phyloP scores from a whole-genome alignment of 2,329 filamentous ascomycete species.

The Fusarium denticulatum region DNA sequence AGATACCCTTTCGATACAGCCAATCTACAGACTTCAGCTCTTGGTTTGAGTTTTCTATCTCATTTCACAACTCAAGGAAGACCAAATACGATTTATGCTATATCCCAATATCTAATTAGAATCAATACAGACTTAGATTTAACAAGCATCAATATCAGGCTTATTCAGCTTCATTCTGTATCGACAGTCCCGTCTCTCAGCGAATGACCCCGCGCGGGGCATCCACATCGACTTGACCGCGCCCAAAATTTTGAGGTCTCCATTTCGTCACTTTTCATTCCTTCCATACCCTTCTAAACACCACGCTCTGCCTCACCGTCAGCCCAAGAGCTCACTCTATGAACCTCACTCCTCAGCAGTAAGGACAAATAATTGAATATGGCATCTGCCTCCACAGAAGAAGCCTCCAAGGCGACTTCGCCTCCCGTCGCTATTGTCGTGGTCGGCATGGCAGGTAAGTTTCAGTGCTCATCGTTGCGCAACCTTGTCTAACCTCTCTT shows the following conservation, averaged over 20 bases:
- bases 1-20: accelerated
- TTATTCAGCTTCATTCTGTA: slow-evolving; percentile 15
- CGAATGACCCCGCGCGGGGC: slow-evolving; percentile 44
- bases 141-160: not conserved
- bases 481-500: not conserved
- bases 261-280: slow-evolving; percentile 36
- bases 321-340: not conserved
- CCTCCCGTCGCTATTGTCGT: slow-evolving; percentile 84
- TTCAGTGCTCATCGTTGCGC: not conserved
- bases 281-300: not conserved
- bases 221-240: slow-evolving; percentile 28
- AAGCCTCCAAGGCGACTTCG: slow-evolving; percentile 48
- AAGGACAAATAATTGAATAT: slow-evolving; percentile 31
- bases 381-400: slow-evolving; percentile 48
- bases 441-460: slow-evolving; percentile 91
- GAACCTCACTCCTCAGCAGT: not conserved
- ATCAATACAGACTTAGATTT: too few species aligned
- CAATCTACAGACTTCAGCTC: not conserved
- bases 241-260: slow-evolving; percentile 39
- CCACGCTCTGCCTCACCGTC: not conserved
- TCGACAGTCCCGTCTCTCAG: slow-evolving; percentile 18
- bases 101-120: too few species aligned
- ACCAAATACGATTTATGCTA: too few species aligned
- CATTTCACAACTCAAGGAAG: too few species aligned
- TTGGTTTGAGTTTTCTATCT: not conserved